Evolutionary conservation across 768 basidiomycete genomes (phyloP), one percentile per base, ranked within the genome.

Genomic region (Serendipita sp.): DNA sequence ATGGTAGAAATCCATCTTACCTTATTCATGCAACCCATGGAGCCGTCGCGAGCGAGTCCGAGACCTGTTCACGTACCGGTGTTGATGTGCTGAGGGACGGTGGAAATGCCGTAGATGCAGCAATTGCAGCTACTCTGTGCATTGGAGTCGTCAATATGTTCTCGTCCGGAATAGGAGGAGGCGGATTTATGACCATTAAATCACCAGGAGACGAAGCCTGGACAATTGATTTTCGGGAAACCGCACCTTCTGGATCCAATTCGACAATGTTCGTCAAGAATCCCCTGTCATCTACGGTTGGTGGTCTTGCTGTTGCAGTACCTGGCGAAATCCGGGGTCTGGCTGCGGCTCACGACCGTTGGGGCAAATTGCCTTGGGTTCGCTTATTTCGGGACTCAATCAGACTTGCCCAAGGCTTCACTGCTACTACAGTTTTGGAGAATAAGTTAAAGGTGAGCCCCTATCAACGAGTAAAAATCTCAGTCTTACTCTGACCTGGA

Each of bases 321-420:
- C 96, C 96, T 0, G 89, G 94, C 7, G 94, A 98, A 75, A 72
- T 98, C 52, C 81, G 86, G 28, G 96, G 94, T 8, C 79, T 97
- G 36, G 83, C 86, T 72, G 88, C 85, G 71, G 91, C 89, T 0
- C 87, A 94, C 73, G 76, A 78, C 46, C 80, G 85, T 30, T 96
- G 93, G 85, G 95, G 92, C 0, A 80, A 75, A 44, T 70, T 96
- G 11, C 78, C 85, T 0, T 98, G 96, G 96, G 75, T 98, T 16
- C 75, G 83, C 34, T 35, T 44, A 41, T 65, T 23, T 45, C 48
- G 23, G 30, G 52, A 54, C 1, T 28, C 52, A 11, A 54, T 54
- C 10, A 54, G 28, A 30, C 52, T 54, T 11, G 52, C 52, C 30
- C 15, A 54, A 54, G 52, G 28, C 11, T 54, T 54, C 30, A 28